Percentiles rank a stretch among this genome's conserved stretches.
Conservation (phyloP, 2,329 filamentous ascomycete genomes). For the Colletotrichum gigasporum region DNA sequence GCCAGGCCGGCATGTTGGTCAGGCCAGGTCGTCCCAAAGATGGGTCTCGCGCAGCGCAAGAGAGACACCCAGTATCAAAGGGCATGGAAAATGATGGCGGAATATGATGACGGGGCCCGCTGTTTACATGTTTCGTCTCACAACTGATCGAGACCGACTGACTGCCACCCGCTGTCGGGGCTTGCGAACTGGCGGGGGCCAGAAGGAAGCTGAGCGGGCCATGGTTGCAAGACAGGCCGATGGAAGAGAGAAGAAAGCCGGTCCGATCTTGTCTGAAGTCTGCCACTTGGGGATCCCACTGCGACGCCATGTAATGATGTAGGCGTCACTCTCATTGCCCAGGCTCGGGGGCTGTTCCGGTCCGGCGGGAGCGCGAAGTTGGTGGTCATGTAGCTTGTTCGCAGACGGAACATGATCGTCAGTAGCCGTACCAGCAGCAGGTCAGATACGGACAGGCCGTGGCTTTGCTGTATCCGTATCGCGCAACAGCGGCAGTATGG, state of each 20-base stretch:
- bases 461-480: too few species aligned
- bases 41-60: slow-evolving; percentile 10
- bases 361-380: neutral
- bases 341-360: slow-evolving; percentile 10
- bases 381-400: neutral
- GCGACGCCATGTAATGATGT: neutral
- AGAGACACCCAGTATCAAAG: neutral
- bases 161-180: slow-evolving; percentile 19
- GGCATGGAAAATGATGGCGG: slow-evolving; percentile 11
- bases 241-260: slow-evolving; percentile 7
- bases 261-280: neutral
- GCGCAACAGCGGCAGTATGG: too few species aligned
- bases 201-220: slow-evolving; percentile 17
- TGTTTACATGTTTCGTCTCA: slow-evolving; percentile 26
- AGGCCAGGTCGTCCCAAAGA: slow-evolving; percentile 3
- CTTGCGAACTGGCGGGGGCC: slow-evolving; percentile 27
- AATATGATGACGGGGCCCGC: slow-evolving; percentile 10
- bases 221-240: slow-evolving; percentile 11
- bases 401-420: slow-evolving; percentile 8
- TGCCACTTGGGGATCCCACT: neutral
- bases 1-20: neutral
- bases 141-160: slow-evolving; percentile 9
- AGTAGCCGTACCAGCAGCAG: neutral
- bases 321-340: slow-evolving; percentile 8
- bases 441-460: neutral